Evolutionary conservation across 495 filamentous ascomycete species (phyloP).

Genomic region (Podospora comata): DNA sequence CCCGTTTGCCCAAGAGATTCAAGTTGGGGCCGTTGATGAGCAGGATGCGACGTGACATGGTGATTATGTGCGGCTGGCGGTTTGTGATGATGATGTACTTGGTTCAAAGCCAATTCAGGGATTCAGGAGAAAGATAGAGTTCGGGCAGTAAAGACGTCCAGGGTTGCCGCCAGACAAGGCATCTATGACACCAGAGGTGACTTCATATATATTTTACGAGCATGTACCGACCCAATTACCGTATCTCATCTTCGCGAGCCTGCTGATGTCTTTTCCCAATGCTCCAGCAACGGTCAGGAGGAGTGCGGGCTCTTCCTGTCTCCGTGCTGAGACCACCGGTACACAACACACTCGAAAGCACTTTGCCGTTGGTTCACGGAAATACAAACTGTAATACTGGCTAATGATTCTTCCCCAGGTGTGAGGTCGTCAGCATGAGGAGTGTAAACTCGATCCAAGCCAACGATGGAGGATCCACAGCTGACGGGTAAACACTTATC

Average conservation of each 20-base stretch:
- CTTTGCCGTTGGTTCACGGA: background rate
- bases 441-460: background rate
- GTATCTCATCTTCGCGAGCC: background rate
- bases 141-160: background rate
- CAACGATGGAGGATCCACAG: background rate
- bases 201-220: background rate
- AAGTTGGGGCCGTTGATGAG: constrained; percentile 79
- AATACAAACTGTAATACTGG: background rate
- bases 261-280: constrained; percentile 3
- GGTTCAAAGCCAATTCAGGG: constrained; percentile 1
- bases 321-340: background rate
- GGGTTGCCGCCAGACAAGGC: background rate
- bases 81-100: background rate
- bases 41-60: constrained; percentile 57
- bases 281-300: background rate
- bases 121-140: background rate
- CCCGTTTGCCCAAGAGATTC: constrained; percentile 71
- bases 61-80: constrained; percentile 1
- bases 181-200: background rate
- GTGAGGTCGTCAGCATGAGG: background rate
- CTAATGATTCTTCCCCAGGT: background rate
- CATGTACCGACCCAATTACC: background rate
- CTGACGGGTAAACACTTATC: constrained; percentile 1
- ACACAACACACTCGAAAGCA: background rate
- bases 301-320: background rate